Conservation (phyloP, 768 basidiomycete genomes). For the Cubamyces sp. region DNA sequence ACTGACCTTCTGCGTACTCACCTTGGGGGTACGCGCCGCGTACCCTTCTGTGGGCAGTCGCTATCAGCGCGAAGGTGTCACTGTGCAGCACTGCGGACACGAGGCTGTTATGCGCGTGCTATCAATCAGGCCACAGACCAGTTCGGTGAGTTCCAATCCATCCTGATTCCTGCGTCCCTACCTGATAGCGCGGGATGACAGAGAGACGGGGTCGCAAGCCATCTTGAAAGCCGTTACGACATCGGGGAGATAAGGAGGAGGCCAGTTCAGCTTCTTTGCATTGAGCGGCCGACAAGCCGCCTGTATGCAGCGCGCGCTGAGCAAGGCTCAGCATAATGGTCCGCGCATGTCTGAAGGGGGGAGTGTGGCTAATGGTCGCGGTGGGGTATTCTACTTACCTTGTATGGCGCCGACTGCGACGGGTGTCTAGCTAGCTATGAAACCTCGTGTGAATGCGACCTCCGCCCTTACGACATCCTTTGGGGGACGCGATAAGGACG, state of each 20-base stretch:
- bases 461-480: constrained; percentile 2
- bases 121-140: constrained; percentile 13
- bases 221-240: background rate
- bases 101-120: constrained; percentile 11
- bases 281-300: constrained; percentile 3
- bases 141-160: constrained; percentile 12
- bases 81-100: constrained; percentile 4
- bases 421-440: background rate
- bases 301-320: constrained; percentile 1
- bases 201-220: background rate
- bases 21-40: constrained; percentile 9
- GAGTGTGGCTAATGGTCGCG: background rate
- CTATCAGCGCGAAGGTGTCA: constrained; percentile 13
- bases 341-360: constrained; percentile 5
- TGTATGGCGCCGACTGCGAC: background rate
- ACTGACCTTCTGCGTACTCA: constrained; percentile 17
- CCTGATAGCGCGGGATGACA: constrained; percentile 7
- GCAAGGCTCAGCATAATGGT: constrained; percentile 12
- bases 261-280: constrained; percentile 4
- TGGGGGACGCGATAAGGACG: constrained; percentile 4
- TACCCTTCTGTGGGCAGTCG: constrained; percentile 8
- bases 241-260: constrained; percentile 1
- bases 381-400: no score
- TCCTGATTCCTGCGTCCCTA: background rate
- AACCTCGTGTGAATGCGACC: background rate